Conservation (phyloP, 768 basidiomycete genomes). For the Arthromyces matolae region DNA sequence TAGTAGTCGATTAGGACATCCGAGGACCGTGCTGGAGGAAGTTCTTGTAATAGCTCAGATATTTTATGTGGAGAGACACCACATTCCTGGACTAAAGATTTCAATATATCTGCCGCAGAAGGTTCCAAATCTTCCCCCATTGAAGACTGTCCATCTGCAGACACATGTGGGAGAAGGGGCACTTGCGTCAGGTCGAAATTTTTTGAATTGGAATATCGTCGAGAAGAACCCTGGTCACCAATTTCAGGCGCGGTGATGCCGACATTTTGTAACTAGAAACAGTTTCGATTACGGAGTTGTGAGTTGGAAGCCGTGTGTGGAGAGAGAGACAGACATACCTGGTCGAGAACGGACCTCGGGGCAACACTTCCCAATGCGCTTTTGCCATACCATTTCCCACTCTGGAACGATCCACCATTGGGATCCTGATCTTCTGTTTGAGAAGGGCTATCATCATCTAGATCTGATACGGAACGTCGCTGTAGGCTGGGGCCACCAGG, state of each 20-base stretch:
- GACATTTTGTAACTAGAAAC: slow-evolving; percentile 26
- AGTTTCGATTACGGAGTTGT: neutral
- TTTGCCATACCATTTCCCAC: slow-evolving; percentile 83
- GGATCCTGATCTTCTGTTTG: slow-evolving; percentile 76
- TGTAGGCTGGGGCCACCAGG: slow-evolving; percentile 33
- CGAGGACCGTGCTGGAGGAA: slow-evolving; percentile 74
- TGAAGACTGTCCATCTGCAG: slow-evolving; percentile 10
- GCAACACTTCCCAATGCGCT: slow-evolving; percentile 83
- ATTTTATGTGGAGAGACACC: slow-evolving; percentile 90
- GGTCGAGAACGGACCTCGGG: slow-evolving; percentile 73
- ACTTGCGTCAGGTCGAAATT: slow-evolving; percentile 12
- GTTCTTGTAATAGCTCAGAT: slow-evolving; percentile 81
- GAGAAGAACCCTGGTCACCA: slow-evolving; percentile 9
- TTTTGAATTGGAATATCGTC: slow-evolving; percentile 11
- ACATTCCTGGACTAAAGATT: slow-evolving; percentile 85
- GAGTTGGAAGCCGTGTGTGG: too few relatives aligned
- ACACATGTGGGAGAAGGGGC: neutral
- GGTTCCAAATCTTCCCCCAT: slow-evolving; percentile 46
- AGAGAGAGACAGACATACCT: slow-evolving; percentile 58
- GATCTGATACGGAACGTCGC: slow-evolving; percentile 47
- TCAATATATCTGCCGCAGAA: slow-evolving; percentile 76
- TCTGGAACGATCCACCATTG: slow-evolving; percentile 72
- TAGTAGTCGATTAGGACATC: slow-evolving; percentile 83
- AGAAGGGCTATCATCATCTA: slow-evolving; percentile 68
- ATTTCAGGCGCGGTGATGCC: slow-evolving; percentile 11